These are phyloP conservation scores for Tolypocladium inflatum DNA, from an alignment of 2,329 filamentous ascomycete species.

Conservation along the genomic window DNA sequence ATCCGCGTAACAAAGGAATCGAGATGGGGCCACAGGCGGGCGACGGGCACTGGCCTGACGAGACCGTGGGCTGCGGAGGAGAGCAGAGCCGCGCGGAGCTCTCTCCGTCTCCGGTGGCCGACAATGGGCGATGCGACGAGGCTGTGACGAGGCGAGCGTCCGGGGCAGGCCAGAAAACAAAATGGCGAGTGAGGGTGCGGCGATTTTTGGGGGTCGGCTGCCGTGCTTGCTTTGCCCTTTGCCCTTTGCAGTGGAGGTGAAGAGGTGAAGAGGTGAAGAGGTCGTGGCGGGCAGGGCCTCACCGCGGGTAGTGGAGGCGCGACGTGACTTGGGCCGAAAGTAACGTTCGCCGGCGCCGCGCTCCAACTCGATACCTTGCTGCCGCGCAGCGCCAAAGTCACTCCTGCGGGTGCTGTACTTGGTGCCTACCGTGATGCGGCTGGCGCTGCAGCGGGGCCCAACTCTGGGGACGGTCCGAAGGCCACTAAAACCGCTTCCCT, in stretches of 20 bases:
- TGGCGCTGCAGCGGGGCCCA: neutral
- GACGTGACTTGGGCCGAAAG: neutral
- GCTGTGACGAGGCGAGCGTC: neutral
- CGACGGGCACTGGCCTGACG: neutral
- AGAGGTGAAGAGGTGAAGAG: neutral
- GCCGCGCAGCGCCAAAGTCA: neutral
- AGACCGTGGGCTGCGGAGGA: neutral
- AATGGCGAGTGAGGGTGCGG: neutral
- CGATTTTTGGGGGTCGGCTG: neutral
- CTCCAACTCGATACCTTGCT: neutral
- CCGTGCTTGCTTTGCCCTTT: neutral
- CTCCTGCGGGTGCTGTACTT: neutral
- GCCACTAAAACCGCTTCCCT: neutral
- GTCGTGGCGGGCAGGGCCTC: neutral
- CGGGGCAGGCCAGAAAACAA: too few relatives aligned
- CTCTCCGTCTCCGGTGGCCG: neutral
- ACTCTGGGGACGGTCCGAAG: neutral
- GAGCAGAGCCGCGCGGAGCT: neutral
- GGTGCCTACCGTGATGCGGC: too few relatives aligned
- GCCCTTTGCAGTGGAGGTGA: neutral
- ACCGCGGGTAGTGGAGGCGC: neutral
- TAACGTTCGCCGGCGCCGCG: neutral
- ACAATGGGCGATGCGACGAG: neutral
- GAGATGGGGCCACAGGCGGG: neutral
- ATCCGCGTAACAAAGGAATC: neutral